Evolutionary conservation across 177 flowering plant genomes (phyloP), one percentile per base, ranked within the genome.

Genomic region (Vitis hybrid): DNA sequence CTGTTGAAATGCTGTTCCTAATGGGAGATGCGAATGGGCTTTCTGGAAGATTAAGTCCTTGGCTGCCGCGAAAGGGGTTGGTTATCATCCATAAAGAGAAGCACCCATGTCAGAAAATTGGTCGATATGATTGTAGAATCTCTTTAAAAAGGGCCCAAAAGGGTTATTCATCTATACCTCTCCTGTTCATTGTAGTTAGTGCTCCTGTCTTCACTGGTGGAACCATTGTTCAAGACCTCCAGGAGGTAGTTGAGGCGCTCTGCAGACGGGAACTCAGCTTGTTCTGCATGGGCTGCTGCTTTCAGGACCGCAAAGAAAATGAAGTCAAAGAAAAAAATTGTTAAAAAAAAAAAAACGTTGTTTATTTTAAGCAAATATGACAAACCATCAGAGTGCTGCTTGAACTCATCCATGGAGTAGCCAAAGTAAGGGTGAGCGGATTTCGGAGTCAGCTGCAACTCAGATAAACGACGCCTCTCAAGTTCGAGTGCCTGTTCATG

Each of bases 401-500:
- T 40, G 46, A 80, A 62, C 24, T 82, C 86, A 49, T 86, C 85
- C 75, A 74, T 75, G 21, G 86, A 72, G 73, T 82, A 79, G 52
- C 84, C 81, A 72, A 88, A 79, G 64, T 69, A 80, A 1, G 84
- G 67, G 6, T 62, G 78, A 52, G 63, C 75, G 18, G 82, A 72
- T 65, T 78, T 85, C 0, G 85, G 60, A 19, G 75, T 74, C 21
- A 91, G 62, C 54, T 84, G 88, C 62, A 89, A 58, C 50, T 82
- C 84, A 0, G 87, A 71, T 35, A 86, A 67, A 12, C 81, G 85
- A 70, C 83, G 82, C 49, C 83, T 77, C 78, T 91, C 91, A 51
- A 79, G 63, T 60, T 88, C 90, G 32, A 84, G 63, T 17, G 83
- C 85, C 3, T 80, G 84, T 63, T 87, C 89, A 6, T 83, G 90